Conservation (phyloP, 2,329 filamentous ascomycete species). For the Beauveria medogensis region DNA sequence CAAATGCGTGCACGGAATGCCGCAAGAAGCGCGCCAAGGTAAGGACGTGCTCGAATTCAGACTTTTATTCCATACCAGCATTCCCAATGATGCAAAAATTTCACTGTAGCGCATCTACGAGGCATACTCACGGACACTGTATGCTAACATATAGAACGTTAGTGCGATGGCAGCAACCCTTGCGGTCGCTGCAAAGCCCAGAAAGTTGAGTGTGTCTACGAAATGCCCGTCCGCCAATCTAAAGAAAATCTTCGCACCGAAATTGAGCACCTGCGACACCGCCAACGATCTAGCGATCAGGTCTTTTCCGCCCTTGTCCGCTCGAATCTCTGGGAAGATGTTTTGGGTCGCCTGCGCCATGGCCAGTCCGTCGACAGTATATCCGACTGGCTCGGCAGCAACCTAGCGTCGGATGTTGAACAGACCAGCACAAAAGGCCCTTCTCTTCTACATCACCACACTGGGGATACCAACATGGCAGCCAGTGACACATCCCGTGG, state of each 20-base stretch:
- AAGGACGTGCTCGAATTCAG: conserved; percentile 13
- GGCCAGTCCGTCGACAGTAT: conserved; percentile 49
- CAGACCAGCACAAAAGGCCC: conserved; percentile 24
- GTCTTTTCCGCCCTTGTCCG: conserved; percentile 47
- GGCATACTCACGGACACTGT: neutral
- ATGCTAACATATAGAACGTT: neutral
- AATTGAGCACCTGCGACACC: conserved; percentile 47
- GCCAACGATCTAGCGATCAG: conserved; percentile 46
- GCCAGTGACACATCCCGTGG: conserved; percentile 17
- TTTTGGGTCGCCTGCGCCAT: conserved; percentile 42
- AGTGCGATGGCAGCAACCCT: conserved; percentile 53
- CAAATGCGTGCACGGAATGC: conserved; percentile 54
- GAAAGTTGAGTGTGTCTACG: conserved; percentile 51
- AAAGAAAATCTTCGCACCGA: conserved; percentile 54
- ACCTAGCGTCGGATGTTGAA: conserved; percentile 7
- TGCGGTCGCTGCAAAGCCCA: conserved; percentile 49
- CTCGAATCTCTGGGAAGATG: conserved; percentile 44
- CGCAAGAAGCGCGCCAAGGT: conserved; percentile 56
- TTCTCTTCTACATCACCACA: conserved; percentile 18
- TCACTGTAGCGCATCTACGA: neutral
- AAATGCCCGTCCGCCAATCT: conserved; percentile 54
- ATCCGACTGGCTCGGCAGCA: conserved; percentile 42
- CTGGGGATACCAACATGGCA: conserved; percentile 13
- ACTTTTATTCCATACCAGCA: neutral
- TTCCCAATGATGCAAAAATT: neutral